Base-by-base conservation (phyloP, 495 filamentous ascomycete species). In the Jackrogersella multiformis region DNA sequence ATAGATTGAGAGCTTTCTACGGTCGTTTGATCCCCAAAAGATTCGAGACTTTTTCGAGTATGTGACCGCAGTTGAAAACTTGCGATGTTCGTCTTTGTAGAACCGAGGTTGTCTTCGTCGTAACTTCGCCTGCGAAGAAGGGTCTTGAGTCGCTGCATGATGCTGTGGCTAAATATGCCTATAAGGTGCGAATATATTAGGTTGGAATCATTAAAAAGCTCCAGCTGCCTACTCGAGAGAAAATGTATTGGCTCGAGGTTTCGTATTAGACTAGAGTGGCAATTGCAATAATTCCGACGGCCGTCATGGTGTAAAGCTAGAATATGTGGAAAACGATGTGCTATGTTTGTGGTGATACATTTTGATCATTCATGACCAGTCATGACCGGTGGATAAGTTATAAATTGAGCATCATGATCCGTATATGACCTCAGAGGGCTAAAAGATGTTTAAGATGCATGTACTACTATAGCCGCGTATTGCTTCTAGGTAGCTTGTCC, bases 91-190 rank as follows among this genome's bases (percentile, higher is more conserved):
- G 28, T 24, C 4, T 60, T 21, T 1, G 38, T 10, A 20, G 32
- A 6, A 8, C 5, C 21, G 0, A 23, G 5, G 9, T 5, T 9
- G 8, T 39, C 3, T 18, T 53, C 57, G 4, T 39, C 26, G 20
- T 36, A 30, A 13, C 52, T 62, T 45, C 52, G 57, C 21, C 52
- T 52, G 16, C 57, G 52, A 13, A 62, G 24, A 5, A 57, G 36
- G 24, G 42, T 45, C n/a, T 56, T 68, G 0, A 68, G 36, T 23
- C 51, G 32, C 4, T 20, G 51, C 64, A 68, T 68, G 5, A n/a
- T 56, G 8, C 15, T 18, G 10, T 30, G 18, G 18, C 24, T 21
- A 51, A 12, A 2, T 24, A 26, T 13, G 10, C 21, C 4, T 28
- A 8, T 6, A 46, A 26, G 9, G n/a, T n/a, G n/a, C n/a, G n/a